Evolutionary conservation across 345 rosid species (phyloP).

Genomic region (sweet orange (Citrus sinensis)): DVS_A1.0 CM039166.1:14618001-14618500

Average conservation of each 20-base stretch:
- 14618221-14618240: neutral
- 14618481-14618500: neutral
- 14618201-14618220: neutral
- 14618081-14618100: neutral
- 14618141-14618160: neutral
- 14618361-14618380: neutral
- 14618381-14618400: neutral
- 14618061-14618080: neutral
- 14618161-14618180: neutral
- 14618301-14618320: neutral
- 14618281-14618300: neutral
- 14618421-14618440: neutral
- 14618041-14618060: neutral
- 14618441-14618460: neutral
- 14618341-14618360: neutral
- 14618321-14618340: neutral
- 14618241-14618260: neutral
- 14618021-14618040: neutral
- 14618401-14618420: neutral
- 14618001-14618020: neutral
- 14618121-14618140: neutral
- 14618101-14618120: neutral
- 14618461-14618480: neutral
- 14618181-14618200: neutral
- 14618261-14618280: neutral